Evolutionary conservation across 75 land plant species (phyloP), one percentile per base, ranked within the genome.

Genomic region (Isoetes taiwanensis): DNA sequence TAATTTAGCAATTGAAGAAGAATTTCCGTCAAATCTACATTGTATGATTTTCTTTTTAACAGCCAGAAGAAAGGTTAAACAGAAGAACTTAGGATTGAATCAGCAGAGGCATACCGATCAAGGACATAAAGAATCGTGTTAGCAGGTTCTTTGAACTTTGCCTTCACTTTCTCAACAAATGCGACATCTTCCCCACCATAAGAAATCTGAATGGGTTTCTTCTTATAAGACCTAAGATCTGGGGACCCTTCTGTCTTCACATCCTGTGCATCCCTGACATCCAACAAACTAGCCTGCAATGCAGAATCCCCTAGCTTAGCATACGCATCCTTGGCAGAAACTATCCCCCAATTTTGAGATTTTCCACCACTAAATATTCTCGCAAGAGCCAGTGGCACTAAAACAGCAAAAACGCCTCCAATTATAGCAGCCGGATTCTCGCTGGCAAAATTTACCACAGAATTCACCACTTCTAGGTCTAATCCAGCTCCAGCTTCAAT

Each of bases 11-110:
- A 82, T 82, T 30, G 73, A 58, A 60, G 77, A 71, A 41, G 97
- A 82, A 66, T 67, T 90, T 24, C 93, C 97, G 72, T 86, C 93
- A 61, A 80, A 90, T 61, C 97, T 90, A 76, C 41, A 48, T 62
- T 73, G 28, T 72, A 64, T 8, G 27, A 53, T 14, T 62, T 16
- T 28, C 48, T 55, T 14, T 20, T 32, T 34, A 3, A 33, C 16
- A 34, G 20, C 26, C 16, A 61, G 40, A 17, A 33, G 40, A 8
- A 28, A 54, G n/a, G n/a, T n/a, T n/a, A n/a, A n/a, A n/a, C n/a
- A n/a, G n/a, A n/a, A n/a, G n/a, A n/a, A n/a, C n/a, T n/a, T n/a
- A n/a, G n/a, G n/a, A n/a, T n/a, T n/a, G n/a, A n/a, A n/a, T n/a
- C n/a, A n/a, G 21, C 5, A 31, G 35, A 30, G 29, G 16, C 90